Percentiles rank a stretch among this genome's conserved stretches.
Conservation (phyloP, 2,329 filamentous ascomycete genomes). For the Helicocarpus griseus region DNA sequence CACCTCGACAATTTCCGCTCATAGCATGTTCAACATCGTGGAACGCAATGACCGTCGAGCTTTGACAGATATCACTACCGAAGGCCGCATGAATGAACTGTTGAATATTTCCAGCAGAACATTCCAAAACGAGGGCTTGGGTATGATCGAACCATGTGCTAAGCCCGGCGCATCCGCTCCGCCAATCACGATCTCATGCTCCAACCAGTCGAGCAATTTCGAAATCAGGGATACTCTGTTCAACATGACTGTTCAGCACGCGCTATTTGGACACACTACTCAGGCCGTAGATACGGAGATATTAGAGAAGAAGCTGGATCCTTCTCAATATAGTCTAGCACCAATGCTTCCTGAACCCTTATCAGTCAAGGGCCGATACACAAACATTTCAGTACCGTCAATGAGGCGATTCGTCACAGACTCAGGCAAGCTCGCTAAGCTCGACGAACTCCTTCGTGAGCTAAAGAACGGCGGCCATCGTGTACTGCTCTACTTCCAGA, state of each 20-base stretch:
- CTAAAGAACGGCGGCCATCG: slow-evolving; percentile 89
- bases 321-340: slow-evolving; percentile 43
- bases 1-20: slow-evolving; percentile 54
- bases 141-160: slow-evolving; percentile 70
- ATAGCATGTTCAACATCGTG: slow-evolving; percentile 73
- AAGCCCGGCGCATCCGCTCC: slow-evolving; percentile 73
- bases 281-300: slow-evolving; percentile 61
- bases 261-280: slow-evolving; percentile 56
- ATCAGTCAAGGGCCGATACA: slow-evolving; percentile 74
- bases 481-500: slow-evolving; percentile 97
- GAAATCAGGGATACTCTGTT: slow-evolving; percentile 67
- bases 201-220: slow-evolving; percentile 51
- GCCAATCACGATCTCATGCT: slow-evolving; percentile 71
- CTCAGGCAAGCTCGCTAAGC: slow-evolving; percentile 86
- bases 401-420: slow-evolving; percentile 98
- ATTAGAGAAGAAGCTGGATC: slow-evolving; percentile 61
- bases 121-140: slow-evolving; percentile 62
- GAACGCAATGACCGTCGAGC: slow-evolving; percentile 58
- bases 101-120: slow-evolving; percentile 64
- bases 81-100: slow-evolving; percentile 64
- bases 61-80: slow-evolving; percentile 57
- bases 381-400: slow-evolving; percentile 82
- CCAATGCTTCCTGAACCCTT: slow-evolving; percentile 71
- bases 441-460: slow-evolving; percentile 77
- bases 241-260: slow-evolving; percentile 64